Evolutionary conservation across 2,329 filamentous ascomycete genomes (phyloP).

Genomic region (Venturia nashicola): DNA sequence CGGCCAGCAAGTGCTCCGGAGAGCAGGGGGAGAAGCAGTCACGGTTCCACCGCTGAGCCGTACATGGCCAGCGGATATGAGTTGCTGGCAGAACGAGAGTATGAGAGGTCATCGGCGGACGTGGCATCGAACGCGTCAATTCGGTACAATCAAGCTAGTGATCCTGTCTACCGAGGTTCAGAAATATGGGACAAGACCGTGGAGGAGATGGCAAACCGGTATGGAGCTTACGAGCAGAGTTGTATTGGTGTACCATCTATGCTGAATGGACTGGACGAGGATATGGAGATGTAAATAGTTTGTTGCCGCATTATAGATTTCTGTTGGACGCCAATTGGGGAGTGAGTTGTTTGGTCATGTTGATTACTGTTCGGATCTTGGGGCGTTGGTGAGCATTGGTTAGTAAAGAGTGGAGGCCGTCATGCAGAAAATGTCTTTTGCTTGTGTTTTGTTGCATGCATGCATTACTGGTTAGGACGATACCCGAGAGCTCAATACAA

Average conservation of each 20-base stretch:
- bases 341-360: not conserved
- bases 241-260: conserved; percentile 34
- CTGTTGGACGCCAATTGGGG: not conserved
- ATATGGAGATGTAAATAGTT: conserved; percentile 27
- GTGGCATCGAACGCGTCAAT: conserved; percentile 19
- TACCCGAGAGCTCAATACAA: not conserved
- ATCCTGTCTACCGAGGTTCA: conserved; percentile 52
- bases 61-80: conserved; percentile 81
- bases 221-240: conserved; percentile 48
- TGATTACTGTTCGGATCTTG: not conserved
- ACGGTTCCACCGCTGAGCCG: conserved; percentile 46
- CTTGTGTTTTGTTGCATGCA: not conserved
- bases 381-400: not conserved
- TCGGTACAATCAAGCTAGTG: conserved; percentile 46
- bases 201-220: conserved; percentile 53
- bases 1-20: not conserved
- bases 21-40: not conserved
- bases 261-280: conserved; percentile 18
- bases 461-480: not conserved
- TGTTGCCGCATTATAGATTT: not conserved
- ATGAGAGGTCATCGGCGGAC: conserved; percentile 37
- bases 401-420: not conserved
- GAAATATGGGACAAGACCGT: conserved; percentile 30
- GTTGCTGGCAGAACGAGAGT: conserved; percentile 51
- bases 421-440: not conserved